A percentile compares a stretch with the other conserved stretches of the same genome.
phyloP scores from a whole-genome alignment of 176 grass and related monocot genomes.

The Dactylis glomerata region DNA sequence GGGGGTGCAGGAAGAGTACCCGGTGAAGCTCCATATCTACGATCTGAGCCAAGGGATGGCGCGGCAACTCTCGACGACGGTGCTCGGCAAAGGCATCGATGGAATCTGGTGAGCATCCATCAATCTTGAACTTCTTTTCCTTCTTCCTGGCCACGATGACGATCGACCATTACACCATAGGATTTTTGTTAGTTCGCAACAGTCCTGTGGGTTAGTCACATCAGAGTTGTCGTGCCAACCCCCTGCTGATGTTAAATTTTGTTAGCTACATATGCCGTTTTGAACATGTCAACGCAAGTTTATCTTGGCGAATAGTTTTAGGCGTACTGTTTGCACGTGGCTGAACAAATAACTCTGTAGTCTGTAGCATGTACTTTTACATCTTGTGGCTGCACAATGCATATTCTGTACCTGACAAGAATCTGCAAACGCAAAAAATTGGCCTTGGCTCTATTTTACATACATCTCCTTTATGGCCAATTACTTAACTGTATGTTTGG shows the following conservation, averaged over 20 bases:
- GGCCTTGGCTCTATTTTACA: background rate
- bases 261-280: background rate
- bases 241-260: background rate
- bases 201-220: background rate
- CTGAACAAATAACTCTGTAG: background rate
- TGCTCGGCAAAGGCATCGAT: conserved; percentile 68
- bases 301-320: background rate
- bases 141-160: background rate
- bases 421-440: background rate
- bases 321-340: background rate
- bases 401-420: background rate
- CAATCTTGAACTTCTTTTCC: background rate
- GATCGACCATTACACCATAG: no score
- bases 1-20: conserved; percentile 65
- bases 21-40: conserved; percentile 84
- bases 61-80: conserved; percentile 55
- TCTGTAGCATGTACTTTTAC: background rate
- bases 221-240: background rate
- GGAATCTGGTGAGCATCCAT: conserved; percentile 61
- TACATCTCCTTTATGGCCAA: background rate
- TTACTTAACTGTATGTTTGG: background rate
- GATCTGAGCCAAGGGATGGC: conserved; percentile 86
- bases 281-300: background rate
- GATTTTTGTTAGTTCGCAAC: background rate
- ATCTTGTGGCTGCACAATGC: background rate